Conservation (phyloP, 2,329 filamentous ascomycete species). For the Chaetomiaceae sp. region DNA sequence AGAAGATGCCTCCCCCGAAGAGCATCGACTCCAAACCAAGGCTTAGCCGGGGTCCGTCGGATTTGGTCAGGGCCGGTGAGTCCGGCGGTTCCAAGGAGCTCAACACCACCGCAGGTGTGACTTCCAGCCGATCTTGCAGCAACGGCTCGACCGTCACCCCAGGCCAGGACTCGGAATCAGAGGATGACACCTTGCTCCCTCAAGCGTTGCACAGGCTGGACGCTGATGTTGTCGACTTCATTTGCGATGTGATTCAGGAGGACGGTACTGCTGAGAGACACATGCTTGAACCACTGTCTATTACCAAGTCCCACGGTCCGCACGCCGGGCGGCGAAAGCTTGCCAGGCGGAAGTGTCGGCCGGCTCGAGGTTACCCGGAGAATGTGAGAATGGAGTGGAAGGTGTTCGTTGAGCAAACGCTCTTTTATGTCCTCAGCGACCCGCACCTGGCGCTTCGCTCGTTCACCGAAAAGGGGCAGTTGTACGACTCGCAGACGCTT, state of each 20-base stretch:
- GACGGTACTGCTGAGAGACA: conserved; percentile 48
- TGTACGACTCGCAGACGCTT: conserved; percentile 54
- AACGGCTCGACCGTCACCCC: conserved; percentile 15
- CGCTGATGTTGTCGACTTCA: conserved; percentile 51
- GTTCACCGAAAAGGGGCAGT: conserved; percentile 46
- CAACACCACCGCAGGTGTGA: conserved; percentile 14
- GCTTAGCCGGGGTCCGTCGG: conserved; percentile 18
- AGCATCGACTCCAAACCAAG: conserved; percentile 22
- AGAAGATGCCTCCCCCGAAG: conserved; percentile 31
- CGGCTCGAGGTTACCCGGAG: conserved; percentile 24
- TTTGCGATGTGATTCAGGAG: conserved; percentile 54
- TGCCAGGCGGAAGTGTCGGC: conserved; percentile 31
- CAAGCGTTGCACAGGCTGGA: conserved; percentile 51
- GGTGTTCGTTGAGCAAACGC: conserved; percentile 55
- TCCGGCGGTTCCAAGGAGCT: conserved; percentile 18
- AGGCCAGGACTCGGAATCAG: conserved; percentile 23
- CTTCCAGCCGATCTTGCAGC: conserved; percentile 21
- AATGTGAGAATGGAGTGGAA: conserved; percentile 47
- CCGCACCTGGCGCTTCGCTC: conserved; percentile 49
- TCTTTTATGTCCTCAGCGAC: conserved; percentile 58
- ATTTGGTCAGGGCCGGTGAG: conserved; percentile 17
- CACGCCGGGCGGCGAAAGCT: conserved; percentile 26
- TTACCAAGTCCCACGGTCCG: conserved; percentile 28
- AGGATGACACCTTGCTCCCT: conserved; percentile 40
- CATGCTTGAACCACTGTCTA: conserved; percentile 36